Conservation (phyloP, 352 stramenopile species). For the Pythium pyrilobum region DNA sequence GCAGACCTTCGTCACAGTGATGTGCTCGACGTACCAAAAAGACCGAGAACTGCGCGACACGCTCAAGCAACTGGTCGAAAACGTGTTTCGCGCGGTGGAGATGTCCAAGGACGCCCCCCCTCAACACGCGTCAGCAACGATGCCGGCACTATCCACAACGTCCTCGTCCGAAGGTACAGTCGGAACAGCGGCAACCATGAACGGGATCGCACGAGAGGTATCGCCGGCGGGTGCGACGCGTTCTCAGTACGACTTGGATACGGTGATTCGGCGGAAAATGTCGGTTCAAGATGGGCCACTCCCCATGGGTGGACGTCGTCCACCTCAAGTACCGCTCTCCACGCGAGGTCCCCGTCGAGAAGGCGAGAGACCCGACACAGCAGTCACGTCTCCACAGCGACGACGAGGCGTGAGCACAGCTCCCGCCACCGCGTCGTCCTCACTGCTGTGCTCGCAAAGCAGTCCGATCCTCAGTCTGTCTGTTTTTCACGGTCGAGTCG, state of each 20-base stretch:
- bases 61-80: slow-evolving; percentile 75
- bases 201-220: slow-evolving; percentile 22
- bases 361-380: neutral
- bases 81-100: slow-evolving; percentile 71
- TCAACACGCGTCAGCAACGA: neutral
- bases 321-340: neutral
- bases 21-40: slow-evolving; percentile 83
- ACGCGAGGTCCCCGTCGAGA: neutral
- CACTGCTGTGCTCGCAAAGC: slow-evolving; percentile 5
- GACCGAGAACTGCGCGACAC: slow-evolving; percentile 58
- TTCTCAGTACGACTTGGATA: slow-evolving; percentile 67
- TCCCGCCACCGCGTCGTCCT: neutral
- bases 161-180: neutral
- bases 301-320: neutral
- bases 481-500: slow-evolving; percentile 41
- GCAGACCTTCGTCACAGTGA: slow-evolving; percentile 72
- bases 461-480: slow-evolving; percentile 50
- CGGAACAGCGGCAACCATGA: too few relatives aligned
- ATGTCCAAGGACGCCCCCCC: slow-evolving; percentile 68
- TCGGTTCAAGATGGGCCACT: slow-evolving; percentile 36
- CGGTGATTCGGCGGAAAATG: slow-evolving; percentile 76
- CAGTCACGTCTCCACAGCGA: neutral
- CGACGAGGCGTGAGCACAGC: slow-evolving; percentile 3
- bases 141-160: neutral
- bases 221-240: slow-evolving; percentile 7